These are phyloP conservation scores for Lentinula guzmanii DNA, from an alignment of 768 basidiomycete genomes.

Conservation along the genomic window DNA sequence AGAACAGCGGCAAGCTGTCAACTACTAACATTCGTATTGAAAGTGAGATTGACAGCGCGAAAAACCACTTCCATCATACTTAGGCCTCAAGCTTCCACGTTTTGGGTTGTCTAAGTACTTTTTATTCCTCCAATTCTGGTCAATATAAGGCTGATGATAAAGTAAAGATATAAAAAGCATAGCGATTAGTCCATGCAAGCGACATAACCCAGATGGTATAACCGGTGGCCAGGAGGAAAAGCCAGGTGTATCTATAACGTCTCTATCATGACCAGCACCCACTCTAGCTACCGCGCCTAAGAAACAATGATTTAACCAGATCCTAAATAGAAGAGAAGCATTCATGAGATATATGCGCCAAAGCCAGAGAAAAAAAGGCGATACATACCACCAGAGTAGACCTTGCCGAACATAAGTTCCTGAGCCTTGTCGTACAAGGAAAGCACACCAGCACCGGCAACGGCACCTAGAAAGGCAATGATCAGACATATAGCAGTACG, in stretches of 20 bases:
- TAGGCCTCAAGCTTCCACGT: no score
- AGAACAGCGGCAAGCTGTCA: not conserved
- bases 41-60: no score
- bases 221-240: not conserved
- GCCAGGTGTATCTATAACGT: not conserved
- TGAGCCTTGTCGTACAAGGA: slow-evolving; percentile 99
- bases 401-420: slow-evolving; percentile 95
- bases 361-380: not conserved
- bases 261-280: not conserved
- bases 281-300: not conserved
- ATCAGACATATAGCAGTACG: not conserved
- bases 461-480: slow-evolving; percentile 32
- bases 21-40: no score
- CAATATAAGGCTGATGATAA: not conserved
- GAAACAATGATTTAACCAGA: slow-evolving; percentile 34
- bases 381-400: slow-evolving; percentile 89
- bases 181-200: not conserved
- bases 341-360: not conserved
- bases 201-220: slow-evolving; percentile 1
- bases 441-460: slow-evolving; percentile 99
- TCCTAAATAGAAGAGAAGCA: slow-evolving; percentile 20
- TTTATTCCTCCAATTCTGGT: slow-evolving; percentile 1
- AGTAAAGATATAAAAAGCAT: slow-evolving; percentile 3
- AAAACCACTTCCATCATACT: no score
- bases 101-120: not conserved